Base-by-base conservation (phyloP, 2,329 filamentous ascomycete genomes). In the Aureobasidium sp. region DNA sequence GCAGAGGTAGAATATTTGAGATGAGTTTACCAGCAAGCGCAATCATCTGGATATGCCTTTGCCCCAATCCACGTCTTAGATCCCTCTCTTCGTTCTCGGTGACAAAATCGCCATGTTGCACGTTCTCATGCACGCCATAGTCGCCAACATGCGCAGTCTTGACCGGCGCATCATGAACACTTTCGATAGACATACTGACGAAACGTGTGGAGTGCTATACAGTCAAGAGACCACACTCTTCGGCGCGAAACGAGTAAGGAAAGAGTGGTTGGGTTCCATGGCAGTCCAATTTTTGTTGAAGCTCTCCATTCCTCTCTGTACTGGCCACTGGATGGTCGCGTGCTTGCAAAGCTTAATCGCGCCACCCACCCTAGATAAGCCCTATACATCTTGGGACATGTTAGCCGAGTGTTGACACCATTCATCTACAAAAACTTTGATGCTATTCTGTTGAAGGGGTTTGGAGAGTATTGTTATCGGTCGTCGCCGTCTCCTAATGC, bases 11-110 rank as follows among this genome's bases (percentile, higher is more conserved):
- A 3, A 2, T 1, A 3, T 2, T 5, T 25, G 3, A 6, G 5
- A 17, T 8, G 2, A 2, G 8, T 4, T 17, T 73, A 34, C 74
- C 73, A 2, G 73, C 73, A 22, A 76, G 65, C 15, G 73, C 72
- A 49, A 75, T 75, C 72, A 75, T 74, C 37, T 65, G 65, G 15
- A 65, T 65, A 27, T 65, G 64, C 34, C 66, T 55, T 31, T 67
- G 66, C 29, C 58, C 62, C 17, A 67, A 52, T 6, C 66, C 66
- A 36, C 64, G 63, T 36, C 60, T 61, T 3, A 67, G 27, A 65
- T 69, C 59, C 63, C 39, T 25, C 48, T 52, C 37, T 29, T 61
- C 58, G 8, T 44, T 51, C 2, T 52, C 37, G 0, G 47, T 51
- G 22, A 60, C 57, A 51, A 58, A 58, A 14, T 58, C 55, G 20